These are phyloP conservation scores for Rutstroemia sydowiana DNA, from an alignment of 2,329 filamentous ascomycete species.

Conservation along the genomic window DNA sequence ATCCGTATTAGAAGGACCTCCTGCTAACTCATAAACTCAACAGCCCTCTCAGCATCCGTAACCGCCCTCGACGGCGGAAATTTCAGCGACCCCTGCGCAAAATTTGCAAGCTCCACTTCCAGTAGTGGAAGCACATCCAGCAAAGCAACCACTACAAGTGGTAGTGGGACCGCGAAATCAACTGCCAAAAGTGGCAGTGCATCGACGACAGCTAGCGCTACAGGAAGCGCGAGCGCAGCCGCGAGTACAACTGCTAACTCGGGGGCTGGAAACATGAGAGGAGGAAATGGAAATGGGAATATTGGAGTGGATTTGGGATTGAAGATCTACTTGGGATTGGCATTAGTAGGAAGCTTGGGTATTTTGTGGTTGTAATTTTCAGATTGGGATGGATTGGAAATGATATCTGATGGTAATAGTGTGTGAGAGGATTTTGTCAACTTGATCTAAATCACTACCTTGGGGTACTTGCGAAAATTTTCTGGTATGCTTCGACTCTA, in stretches of 20 bases:
- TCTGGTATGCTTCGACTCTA: no score
- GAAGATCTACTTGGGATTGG: not conserved
- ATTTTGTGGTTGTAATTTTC: constrained; percentile 6
- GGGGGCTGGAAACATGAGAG: not conserved
- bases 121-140: not conserved
- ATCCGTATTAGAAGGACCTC: no score
- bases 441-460: not conserved
- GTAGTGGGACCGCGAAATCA: not conserved
- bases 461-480: not conserved
- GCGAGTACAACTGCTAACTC: not conserved
- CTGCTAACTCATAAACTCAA: not conserved
- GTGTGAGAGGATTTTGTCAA: constrained; percentile 1
- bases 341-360: not conserved
- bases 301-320: not conserved
- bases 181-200: not conserved
- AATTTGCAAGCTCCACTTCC: not conserved
- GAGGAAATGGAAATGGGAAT: not conserved
- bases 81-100: constrained; percentile 4
- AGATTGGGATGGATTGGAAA: not conserved
- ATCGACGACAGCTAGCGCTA: not conserved
- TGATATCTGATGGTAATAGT: not conserved
- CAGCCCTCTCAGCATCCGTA: constrained; percentile 1
- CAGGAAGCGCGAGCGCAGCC: not conserved
- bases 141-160: not conserved
- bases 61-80: not conserved